Conservation (phyloP, 495 filamentous ascomycete species). For the Cryomyces antarcticus region DNA sequence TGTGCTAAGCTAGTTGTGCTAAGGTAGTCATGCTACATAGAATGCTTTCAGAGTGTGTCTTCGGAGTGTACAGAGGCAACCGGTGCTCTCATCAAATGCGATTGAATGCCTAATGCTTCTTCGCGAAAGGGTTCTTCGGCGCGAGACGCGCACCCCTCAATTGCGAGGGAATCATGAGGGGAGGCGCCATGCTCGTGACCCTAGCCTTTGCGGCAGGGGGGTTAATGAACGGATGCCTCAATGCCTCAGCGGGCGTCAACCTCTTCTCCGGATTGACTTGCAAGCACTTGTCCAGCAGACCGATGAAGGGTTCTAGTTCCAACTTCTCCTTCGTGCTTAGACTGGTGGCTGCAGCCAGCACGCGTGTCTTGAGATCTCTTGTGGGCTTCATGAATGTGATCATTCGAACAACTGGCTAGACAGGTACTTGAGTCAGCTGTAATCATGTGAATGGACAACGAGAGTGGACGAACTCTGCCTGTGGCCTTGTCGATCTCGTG, state of each 20-base stretch:
- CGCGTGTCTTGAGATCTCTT: conserved; percentile 57
- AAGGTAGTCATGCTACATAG: too few species aligned
- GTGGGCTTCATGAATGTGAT: conserved; percentile 27
- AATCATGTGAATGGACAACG: not conserved
- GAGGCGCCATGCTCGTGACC: not conserved
- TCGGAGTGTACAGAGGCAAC: too few species aligned
- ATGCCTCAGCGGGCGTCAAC: conserved; percentile 64
- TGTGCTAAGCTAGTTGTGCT: too few species aligned
- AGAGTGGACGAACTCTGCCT: conserved; percentile 31
- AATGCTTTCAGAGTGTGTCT: too few species aligned
- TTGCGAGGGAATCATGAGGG: too few species aligned
- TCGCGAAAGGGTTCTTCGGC: too few species aligned
- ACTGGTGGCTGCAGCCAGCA: conserved; percentile 51
- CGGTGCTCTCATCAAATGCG: too few species aligned
- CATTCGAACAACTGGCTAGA: conserved; percentile 2
- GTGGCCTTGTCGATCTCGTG: conserved; percentile 69
- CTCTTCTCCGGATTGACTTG: conserved; percentile 85
- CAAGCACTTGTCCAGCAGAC: conserved; percentile 72
- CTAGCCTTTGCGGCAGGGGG: conserved; percentile 3
- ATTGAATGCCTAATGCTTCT: too few species aligned
- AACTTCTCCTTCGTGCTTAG: conserved; percentile 56
- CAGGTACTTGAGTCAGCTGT: not conserved
- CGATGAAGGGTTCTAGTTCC: conserved; percentile 62
- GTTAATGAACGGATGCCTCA: conserved; percentile 68
- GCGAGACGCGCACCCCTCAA: too few species aligned